Evolutionary conservation across 345 rosid species (phyloP).

Genomic region (Eucalyptus pauciflora): DNA sequence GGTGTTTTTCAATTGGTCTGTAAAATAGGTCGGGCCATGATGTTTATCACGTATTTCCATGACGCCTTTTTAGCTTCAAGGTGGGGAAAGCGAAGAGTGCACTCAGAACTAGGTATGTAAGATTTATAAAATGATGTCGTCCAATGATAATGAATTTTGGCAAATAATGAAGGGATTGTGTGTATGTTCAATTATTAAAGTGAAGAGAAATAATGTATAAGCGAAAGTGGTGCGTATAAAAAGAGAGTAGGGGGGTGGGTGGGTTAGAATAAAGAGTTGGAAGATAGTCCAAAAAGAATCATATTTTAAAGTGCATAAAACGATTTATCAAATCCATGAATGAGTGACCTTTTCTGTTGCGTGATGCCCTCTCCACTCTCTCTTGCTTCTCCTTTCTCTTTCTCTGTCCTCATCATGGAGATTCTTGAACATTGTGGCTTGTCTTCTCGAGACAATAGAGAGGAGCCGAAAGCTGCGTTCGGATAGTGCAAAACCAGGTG

Average conservation of each 20-base stretch:
- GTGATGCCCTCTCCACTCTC: neutral
- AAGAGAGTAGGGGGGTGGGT: neutral
- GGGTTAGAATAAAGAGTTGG: neutral
- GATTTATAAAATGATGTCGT: neutral
- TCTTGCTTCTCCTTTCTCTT: neutral
- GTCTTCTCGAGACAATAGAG: neutral
- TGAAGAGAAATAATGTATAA: neutral
- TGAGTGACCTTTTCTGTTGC: neutral
- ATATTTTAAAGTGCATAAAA: neutral
- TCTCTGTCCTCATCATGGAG: neutral
- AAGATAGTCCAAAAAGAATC: neutral
- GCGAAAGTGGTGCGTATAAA: neutral
- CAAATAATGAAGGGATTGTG: neutral
- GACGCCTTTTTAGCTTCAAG: neutral
- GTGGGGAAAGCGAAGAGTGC: neutral
- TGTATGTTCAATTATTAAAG: neutral
- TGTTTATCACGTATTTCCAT: neutral
- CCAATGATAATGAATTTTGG: neutral
- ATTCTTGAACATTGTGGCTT: neutral
- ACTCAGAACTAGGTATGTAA: neutral
- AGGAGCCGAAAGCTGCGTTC: neutral
- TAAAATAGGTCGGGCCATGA: neutral
- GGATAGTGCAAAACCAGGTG: neutral
- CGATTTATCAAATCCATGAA: neutral
- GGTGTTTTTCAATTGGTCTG: neutral